These are phyloP conservation scores for Papiliotrema nemorosa DNA, from an alignment of 1,284 basidiomycete species.

Conservation along the genomic window DNA sequence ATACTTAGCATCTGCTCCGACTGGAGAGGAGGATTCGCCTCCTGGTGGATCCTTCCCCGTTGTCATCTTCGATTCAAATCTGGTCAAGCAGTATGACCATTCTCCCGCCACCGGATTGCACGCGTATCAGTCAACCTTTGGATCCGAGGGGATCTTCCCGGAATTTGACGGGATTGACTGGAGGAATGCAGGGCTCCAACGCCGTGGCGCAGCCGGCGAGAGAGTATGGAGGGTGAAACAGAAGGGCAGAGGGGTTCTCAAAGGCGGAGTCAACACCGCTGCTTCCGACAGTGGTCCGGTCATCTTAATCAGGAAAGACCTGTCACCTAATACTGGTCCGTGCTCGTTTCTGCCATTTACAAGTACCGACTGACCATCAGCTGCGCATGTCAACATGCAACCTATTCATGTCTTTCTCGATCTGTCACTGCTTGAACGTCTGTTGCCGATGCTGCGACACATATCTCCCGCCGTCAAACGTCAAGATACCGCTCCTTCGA, in stretches of 20 bases:
- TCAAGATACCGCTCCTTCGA: conserved; percentile 6
- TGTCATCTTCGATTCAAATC: conserved; percentile 42
- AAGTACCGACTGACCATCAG: conserved; percentile 13
- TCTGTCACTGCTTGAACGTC: conserved; percentile 54
- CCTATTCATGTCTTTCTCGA: conserved; percentile 74
- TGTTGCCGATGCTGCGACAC: conserved; percentile 38
- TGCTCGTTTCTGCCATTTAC: not conserved
- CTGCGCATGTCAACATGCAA: conserved; percentile 44
- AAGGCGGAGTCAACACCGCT: conserved; percentile 12
- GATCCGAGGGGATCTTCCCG: conserved; percentile 19
- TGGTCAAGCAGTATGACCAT: conserved; percentile 39
- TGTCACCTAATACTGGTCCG: conserved; percentile 17
- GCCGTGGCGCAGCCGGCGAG: conserved; percentile 25
- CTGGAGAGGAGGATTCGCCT: conserved; percentile 19
- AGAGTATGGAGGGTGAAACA: conserved; percentile 39
- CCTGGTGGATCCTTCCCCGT: conserved; percentile 45
- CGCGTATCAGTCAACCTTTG: not conserved
- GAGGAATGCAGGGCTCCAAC: conserved; percentile 35
- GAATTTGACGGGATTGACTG: conserved; percentile 45
- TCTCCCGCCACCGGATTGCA: not conserved
- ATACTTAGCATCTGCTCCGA: conserved; percentile 28
- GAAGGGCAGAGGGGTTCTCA: conserved; percentile 32
- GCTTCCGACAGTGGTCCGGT: conserved; percentile 18
- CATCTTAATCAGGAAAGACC: conserved; percentile 17
- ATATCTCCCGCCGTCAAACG: conserved; percentile 27